Percentiles rank a stretch among this genome's conserved stretches.
Conservation (phyloP, 1,284 basidiomycete genomes). For the Heterobasidion annosum region DNA sequence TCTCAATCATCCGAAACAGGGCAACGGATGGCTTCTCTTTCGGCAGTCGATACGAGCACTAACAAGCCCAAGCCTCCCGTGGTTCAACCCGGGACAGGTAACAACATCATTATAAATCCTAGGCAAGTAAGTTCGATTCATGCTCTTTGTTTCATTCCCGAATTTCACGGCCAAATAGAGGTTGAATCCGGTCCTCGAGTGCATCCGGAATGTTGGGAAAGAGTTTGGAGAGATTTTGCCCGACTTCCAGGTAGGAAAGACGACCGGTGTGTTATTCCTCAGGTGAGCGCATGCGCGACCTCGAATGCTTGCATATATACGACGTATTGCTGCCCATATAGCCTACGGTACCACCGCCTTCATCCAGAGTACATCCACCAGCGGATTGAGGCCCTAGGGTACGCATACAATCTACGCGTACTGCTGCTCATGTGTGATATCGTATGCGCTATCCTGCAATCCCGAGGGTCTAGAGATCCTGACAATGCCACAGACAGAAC, state of each 20-base stretch:
- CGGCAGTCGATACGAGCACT: neutral
- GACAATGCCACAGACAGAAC: slow-evolving; percentile 58
- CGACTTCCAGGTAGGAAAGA: slow-evolving; percentile 95
- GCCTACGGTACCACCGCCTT: slow-evolving; percentile 89
- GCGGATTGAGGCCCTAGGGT: slow-evolving; percentile 81
- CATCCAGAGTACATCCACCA: slow-evolving; percentile 96
- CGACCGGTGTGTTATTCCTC: slow-evolving; percentile 87
- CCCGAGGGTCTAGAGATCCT: neutral
- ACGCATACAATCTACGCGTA: slow-evolving; percentile 77
- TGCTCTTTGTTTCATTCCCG: neutral
- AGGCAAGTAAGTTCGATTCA: slow-evolving; percentile 33
- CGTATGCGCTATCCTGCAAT: slow-evolving; percentile 38
- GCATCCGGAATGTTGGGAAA: slow-evolving; percentile 83
- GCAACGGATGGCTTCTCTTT: too few relatives aligned
- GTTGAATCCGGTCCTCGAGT: slow-evolving; percentile 81
- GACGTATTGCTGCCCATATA: slow-evolving; percentile 20
- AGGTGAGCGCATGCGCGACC: slow-evolving; percentile 41
- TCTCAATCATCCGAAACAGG: too few relatives aligned
- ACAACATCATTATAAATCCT: slow-evolving; percentile 68
- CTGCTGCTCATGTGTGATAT: slow-evolving; percentile 92
- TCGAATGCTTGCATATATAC: neutral
- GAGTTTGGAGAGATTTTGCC: slow-evolving; percentile 92
- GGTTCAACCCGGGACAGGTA: slow-evolving; percentile 58
- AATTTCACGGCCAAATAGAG: slow-evolving; percentile 36
- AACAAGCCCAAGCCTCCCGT: slow-evolving; percentile 40